Evolutionary conservation across 169 alveolate species (phyloP), one percentile per base, ranked within the genome.

Genomic region (Eimeria acervulina): DNA sequence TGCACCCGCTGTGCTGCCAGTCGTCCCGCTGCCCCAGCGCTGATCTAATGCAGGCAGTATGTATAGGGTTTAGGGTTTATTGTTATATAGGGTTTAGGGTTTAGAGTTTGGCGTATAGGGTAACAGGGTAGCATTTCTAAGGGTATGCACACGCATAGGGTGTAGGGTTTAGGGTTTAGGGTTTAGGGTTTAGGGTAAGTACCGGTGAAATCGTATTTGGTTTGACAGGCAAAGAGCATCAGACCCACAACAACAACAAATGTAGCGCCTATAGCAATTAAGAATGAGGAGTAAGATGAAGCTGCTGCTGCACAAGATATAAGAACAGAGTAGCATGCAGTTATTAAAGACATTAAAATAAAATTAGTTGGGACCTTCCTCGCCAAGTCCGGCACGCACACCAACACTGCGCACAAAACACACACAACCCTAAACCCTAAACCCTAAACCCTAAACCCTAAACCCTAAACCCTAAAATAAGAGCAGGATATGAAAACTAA

Each of bases 201-300:
- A 51, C 98, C 98, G 19, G 98, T 98, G 95, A 98, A 98, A 87
- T 98, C 99, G 96, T 94, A 95, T 94, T 97, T 97, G 21, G 98
- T 97, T 90, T 98, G 99, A 68, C 96, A 90, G 31, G 99, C 98
- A 83, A 97, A 98, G 6, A 97, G 83, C 28, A 98, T 98, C 31
- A 97, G 95, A 17, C 97, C 97, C 28, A 98, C 74, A 36, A 97
- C 97, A 61, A 98, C 97, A 38, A 87, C 96, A 10, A 97, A 80
- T 1, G 98, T 97, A 83, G 97, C 96, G 38, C 98, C 98, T n/a
- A 96, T 94, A 19, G 98, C 98, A 63, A 97, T 95, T 42, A 97
- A 42, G 52, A 93, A 93, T 12, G 72, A 42, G n/a, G 80, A 42
- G 17, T 81, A 61, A 13, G 42, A 63, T 4, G 94, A 72, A 12